Evolutionary conservation across 2,329 filamentous ascomycete genomes (phyloP), one percentile per base, ranked within the genome.

Genomic region (Xylariaceae sp.): DNA sequence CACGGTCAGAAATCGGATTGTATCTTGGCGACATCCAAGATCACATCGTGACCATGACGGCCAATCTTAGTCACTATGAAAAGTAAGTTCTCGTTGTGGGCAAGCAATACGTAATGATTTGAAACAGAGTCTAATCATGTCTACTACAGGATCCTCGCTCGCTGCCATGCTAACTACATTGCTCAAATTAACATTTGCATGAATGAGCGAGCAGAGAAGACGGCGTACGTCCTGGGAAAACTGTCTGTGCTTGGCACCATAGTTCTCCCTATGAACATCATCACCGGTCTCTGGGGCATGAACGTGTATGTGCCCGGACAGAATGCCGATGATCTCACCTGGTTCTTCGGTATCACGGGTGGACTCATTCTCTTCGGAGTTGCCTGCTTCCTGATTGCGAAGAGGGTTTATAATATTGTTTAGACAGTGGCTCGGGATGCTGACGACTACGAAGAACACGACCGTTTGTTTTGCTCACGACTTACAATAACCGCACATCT

Each of bases 21-120:
- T 99, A 97, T 72, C 76, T 99, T 55, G 94, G 94, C 59, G 94
- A 99, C 74, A 99, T 99, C 60, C 94, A 99, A 71, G 94, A 99
- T 75, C 94, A 99, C 70, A 97, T 99, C 64, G 86, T 99, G 64
- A 99, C 94, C 60, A 99, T 99, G 94, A 97, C 92, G 39, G 89
- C 88, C 50, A 99, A 97, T 69, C 74, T 99, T 67, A 88, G 86
- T 62, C 94, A 99, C 70, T 97, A 97, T 67, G 94, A 99, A 73
- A 95, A 91, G 89, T 94, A 77, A 67, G 85, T 77, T 19, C 19
- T 34, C 12, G 9, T 48, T 29, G 6, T 26, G 6, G 37, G 41
- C 31, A 11, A 35, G 40, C 3, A 6, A 39, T 29, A 46, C 19
- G 3, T 8, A 2, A 30, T 27, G 31, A 42, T 11, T n/a, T 32